Percentiles rank a stretch among this genome's conserved stretches.
phyloP scores from a whole-genome alignment of 2,329 filamentous ascomycete genomes.

The Colletotrichum liriopes region DNA sequence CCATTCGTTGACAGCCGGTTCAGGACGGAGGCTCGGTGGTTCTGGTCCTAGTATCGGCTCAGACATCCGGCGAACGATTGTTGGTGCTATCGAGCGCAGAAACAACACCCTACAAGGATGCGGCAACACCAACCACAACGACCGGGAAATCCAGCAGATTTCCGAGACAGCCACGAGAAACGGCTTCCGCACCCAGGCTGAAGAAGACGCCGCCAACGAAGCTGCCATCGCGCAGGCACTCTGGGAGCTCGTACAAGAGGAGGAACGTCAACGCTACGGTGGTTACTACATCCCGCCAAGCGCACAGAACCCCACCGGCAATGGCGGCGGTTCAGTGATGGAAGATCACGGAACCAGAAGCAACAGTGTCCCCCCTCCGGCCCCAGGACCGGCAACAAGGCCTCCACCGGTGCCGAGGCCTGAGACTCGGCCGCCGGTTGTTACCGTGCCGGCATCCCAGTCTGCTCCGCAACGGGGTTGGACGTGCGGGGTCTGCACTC shows the following conservation, averaged over 20 bases:
- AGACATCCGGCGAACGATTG: constrained; percentile 81
- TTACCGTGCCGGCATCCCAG: constrained; percentile 12
- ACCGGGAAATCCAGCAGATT: constrained; percentile 76
- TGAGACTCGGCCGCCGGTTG: constrained; percentile 25
- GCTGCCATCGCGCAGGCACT: constrained; percentile 87
- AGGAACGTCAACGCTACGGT: constrained; percentile 73
- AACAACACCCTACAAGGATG: constrained; percentile 81
- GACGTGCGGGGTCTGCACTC: constrained; percentile 70
- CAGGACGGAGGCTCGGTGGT: constrained; percentile 83
- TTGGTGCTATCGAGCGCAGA: constrained; percentile 79
- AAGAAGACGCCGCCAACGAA: constrained; percentile 92
- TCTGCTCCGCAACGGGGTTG: constrained; percentile 54
- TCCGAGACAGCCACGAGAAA: constrained; percentile 75
- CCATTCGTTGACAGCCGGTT: constrained; percentile 69
- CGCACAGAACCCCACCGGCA: constrained; percentile 66
- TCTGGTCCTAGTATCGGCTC: constrained; percentile 65
- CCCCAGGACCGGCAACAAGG: constrained; percentile 28
- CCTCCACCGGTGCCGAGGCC: constrained; percentile 43
- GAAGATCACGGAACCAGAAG: constrained; percentile 38
- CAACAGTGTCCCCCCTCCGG: constrained; percentile 34
- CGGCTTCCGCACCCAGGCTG: constrained; percentile 86
- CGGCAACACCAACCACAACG: constrained; percentile 78
- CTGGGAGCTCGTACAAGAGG: constrained; percentile 89
- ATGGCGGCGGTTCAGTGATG: constrained; percentile 54
- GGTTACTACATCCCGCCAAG: constrained; percentile 66